Base-by-base conservation (phyloP, 2,329 filamentous ascomycete species). In the Botrytis aclada region DNA sequence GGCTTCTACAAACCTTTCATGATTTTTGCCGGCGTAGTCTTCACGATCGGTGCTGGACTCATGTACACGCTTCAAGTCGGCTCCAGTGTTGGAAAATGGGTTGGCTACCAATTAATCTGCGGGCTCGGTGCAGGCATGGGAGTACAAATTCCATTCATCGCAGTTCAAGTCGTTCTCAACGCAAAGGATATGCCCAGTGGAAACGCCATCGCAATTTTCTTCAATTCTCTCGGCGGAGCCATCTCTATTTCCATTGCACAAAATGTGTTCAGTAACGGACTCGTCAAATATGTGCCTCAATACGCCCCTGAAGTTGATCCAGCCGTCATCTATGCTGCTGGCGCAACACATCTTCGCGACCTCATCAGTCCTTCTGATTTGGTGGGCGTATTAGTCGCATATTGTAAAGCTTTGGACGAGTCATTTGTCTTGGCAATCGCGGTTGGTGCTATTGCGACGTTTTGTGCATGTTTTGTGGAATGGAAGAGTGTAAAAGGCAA, bases 171-270 rank as follows among this genome's bases (percentile, higher is more conserved):
- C 0, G 85, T 87, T 0, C 82, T 89, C 14, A 81, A 82, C 22
- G 82, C 82, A 43, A 83, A 85, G 25, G 87, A 90, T 72, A 83
- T 90, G 56, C 84, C 87, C 7, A 86, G 84, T 1, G 88, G 87
- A 37, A 84, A 88, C 45, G 85, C 88, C 20, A 85, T 87, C 74
- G 84, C 84, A 63, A 87, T 89, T 76, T 90, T 90, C 76, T 82
- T 84, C 54, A 88, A 90, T 79, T 88, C 88, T 74, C 83, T 90
- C 3, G 88, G 88, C 20, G 87, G 87, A 45, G 87, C 88, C 45
- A 81, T 90, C 32, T 88, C 88, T 74, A 86, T 71, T 20, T 85
- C 87, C 2, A 85, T 88, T 34, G 88, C 86, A 0, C 86, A 89
- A 78, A 85, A 85, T 5, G 84, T 88, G 56, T 81, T 81, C 77